Evolutionary conservation across 139 green algal genomes (phyloP), one percentile per base, ranked within the genome.

Genomic region (Chlorokybus atmophyticus): DNA sequence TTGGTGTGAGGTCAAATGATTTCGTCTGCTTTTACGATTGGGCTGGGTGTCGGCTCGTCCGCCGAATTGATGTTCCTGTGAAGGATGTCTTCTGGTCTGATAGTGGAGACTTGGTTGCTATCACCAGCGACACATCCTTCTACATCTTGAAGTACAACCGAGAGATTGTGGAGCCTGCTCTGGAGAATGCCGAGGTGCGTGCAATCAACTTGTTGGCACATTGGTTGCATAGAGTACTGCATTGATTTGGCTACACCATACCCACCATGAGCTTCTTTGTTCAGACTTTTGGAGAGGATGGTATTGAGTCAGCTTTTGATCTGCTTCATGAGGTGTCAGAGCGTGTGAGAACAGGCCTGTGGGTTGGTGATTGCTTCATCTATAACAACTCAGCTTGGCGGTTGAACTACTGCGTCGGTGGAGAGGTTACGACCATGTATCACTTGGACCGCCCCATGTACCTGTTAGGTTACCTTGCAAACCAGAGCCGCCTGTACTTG

Each of bases 1-100:
- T 97, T 17, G 82, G 70, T 3, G 72, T 95, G 10, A 73, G 79
- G 8, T 70, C 51, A 7, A 50, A 57, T 0, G 91, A 98, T 68
- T 96, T 93, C 63, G 77, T 98, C 29, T 79, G 62, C 65, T 97
- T 98, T 63, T 96, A 97, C 64, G 87, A 98, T 71, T 98, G 91
- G 91, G 72, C 70, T 32, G 51, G 66, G 54, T 57, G 32, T 49
- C 50, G 47, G 6, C 60, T 94, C 19, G 74, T 96, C 26, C 71
- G 86, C 8, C 84, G 90, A 49, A 87, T 98, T 23, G 91, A 98
- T 51, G 88, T 94, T 35, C 64, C 67, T 0, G 87, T 80, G 10
- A 82, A 79, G 68, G 52, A 62, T 21, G 48, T 97, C 23, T 70
- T 77, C 54, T 98, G 90, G 90, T 85, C 62, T 21, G 87, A 96